Evolutionary conservation across 225 moss, liverwort and hornwort species (phyloP), one percentile per base, ranked within the genome.

Genomic region (Marchantia polymorpha): DNA sequence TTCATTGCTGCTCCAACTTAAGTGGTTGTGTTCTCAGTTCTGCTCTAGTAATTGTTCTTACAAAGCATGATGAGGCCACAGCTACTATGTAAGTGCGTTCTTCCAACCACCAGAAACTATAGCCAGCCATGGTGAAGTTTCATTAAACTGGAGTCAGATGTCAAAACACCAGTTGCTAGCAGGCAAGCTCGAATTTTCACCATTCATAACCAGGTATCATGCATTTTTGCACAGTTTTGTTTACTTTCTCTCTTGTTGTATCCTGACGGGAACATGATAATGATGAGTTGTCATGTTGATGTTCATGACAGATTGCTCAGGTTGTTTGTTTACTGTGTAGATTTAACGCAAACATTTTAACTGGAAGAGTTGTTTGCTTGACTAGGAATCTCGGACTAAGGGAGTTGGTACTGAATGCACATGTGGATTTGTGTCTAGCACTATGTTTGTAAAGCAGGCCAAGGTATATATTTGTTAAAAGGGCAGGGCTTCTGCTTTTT

Each of bases 101-200:
- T 71, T 66, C 74, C 54, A 75, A 69, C 64, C 69, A 74, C 20
- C 20, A 77, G 49, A 77, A 19, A 67, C 12, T 29, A 67, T 27
- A 12, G 13, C 27, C 30, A 30, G 67, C 15, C 27, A 27, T 6
- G 67, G 14, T 12, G 29, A 30, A 67, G 27, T 67, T 67, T 31
- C 67, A 23, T 67, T 14, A 26, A 31, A 29, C 67, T 61, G 69
- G 19, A 69, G 46, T 69, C 47, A 48, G 69, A 48, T 46, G 46
- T 69, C 46, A 16, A 39, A 39, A 48, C 20, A 9, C 20, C 69
- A 69, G 69, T 69, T 47, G 17, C 69, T 56, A 56, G 17, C 46
- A 48, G 26, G 1, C 26, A 47, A 46, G 47, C 7, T 48, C 46
- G 17, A 20, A 19, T 69, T 69, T 14, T 29, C 65, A 65, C 65